Evolutionary conservation across 306 rosid genomes (phyloP).

Genomic region (Leucaena leucocephala): DNA sequence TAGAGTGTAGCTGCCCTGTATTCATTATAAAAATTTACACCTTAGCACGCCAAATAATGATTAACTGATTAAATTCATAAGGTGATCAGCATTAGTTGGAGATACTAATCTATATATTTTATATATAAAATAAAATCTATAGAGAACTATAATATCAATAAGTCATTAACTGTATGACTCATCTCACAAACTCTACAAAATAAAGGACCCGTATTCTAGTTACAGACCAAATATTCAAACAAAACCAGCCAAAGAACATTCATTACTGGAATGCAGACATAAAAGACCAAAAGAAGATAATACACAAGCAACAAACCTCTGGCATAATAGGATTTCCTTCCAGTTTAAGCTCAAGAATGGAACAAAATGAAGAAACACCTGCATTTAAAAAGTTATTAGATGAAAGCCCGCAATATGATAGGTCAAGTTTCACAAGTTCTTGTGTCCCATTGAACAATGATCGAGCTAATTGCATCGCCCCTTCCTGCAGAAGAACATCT

Average conservation of each 20-base stretch:
- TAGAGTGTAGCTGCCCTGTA: conserved; percentile 68
- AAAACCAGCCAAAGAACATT: conserved; percentile 30
- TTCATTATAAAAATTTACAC: conserved; percentile 30
- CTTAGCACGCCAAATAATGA: conserved; percentile 13
- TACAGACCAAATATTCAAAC: neutral
- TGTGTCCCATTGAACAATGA: conserved; percentile 59
- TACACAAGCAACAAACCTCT: conserved; percentile 61
- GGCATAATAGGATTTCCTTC: conserved; percentile 72
- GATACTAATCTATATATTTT: neutral
- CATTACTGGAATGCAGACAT: conserved; percentile 26
- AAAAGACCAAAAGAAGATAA: neutral
- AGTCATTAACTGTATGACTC: neutral
- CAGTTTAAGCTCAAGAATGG: conserved; percentile 76
- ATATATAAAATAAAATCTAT: neutral
- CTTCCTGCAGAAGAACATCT: conserved; percentile 61
- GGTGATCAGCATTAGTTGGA: conserved; percentile 12
- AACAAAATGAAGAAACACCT: conserved; percentile 41
- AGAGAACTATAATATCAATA: neutral
- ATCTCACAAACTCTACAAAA: neutral
- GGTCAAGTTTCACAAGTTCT: conserved; percentile 58
- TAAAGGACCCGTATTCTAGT: neutral
- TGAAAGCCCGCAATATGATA: conserved; percentile 58
- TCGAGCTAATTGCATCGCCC: conserved; percentile 55
- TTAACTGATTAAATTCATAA: conserved; percentile 16
- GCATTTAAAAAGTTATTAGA: conserved; percentile 39